Evolutionary conservation across 768 basidiomycete species (phyloP), one percentile per base, ranked within the genome.

Genomic region (Rubroboletus satanas): DNA sequence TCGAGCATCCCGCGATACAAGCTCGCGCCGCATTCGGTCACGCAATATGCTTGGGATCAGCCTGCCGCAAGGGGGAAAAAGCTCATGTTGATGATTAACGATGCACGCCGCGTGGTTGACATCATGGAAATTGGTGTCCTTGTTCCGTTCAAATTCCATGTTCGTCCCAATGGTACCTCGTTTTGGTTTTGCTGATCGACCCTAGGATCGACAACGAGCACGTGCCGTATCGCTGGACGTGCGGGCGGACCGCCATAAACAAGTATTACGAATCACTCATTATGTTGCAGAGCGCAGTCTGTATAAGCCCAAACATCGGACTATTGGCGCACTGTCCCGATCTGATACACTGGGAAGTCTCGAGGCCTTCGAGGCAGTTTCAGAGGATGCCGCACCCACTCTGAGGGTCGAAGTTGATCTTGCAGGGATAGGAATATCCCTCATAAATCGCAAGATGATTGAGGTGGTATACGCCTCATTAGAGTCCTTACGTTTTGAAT

Each of bases 41-140:
- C 80, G 43, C 74, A 81, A 32, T 99, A 98, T 67, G 89, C 94
- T 5, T 99, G 96, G 96, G 97, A 99, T 66, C 83, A 79, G 55
- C 97, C 97, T 7, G 90, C 93, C 3, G 85, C 86, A 1, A 76
- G 76, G 44, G 85, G 88, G 61, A 98, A 96, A 73, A 85, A 83
- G 59, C 75, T 99, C 26, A 69, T 83, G 35, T 75, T 99, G 21
- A 68, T 70, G 10, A 78, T 85, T 46, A 85, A 84, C 41, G 79
- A 80, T 23, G 72, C 81, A 50, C 81, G 80, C 11, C 81, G 91
- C 29, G 70, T 77, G 21, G 75, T 98, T 48, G 96, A 98, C 66
- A 86, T 96, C 56, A 87, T 96, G 85, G 97, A 98, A 70, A 98
- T 99, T 21, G 97, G 97, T 28, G 82, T 89, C 59, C 80, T 96